Base-by-base conservation (phyloP, 176 grass and related monocot species). In the Juncus effusus region DNA sequence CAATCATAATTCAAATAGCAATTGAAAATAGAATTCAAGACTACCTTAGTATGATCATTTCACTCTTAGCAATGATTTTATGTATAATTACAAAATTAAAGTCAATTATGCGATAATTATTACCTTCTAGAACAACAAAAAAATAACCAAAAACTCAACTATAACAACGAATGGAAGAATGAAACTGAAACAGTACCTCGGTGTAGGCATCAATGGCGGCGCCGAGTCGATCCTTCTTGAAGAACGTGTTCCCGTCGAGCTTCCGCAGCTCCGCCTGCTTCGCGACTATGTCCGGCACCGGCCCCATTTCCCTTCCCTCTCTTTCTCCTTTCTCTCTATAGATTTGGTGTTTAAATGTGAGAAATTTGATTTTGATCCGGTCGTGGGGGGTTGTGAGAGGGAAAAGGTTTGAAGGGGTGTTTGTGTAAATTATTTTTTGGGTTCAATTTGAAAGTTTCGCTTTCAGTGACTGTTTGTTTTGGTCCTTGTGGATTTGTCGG, bases 181-280 rank as follows among this genome's bases (percentile, higher is more conserved):
- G 16, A 39, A 60, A 59, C 38, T 10, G 14, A 4, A 47, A 70
- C 7, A 39, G 44, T 58, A 85, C 87, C 87, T 81, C 92, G 12
- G 92, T 91, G 79, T 96, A 91, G 13, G 87, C 84, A 67, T 91
- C 92, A 75, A 96, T 91, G 87, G 92, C 87, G 60, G 87, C 92
- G 62, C 85, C 74, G 66, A 96, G 72, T 10, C 92, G 87, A 6
- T 83, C 85, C 77, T 88, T 96, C 82, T 82, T 88, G 69, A 91
- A 88, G 67, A 70, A 96, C 10, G 37, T 35, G 82, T 88, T 96
- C 14, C 84, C 93, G 49, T 91, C 71, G 73, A 85, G 84, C 82
- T 88, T 91, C 37, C 88, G 82, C 36, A 77, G 63, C 71, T 89
- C 87, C 67, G 93, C 87, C 75, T 89, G 87, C 70, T 64, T 74